Base-by-base conservation (phyloP, 2,329 filamentous ascomycete species). In the Nemania abortiva region DNA sequence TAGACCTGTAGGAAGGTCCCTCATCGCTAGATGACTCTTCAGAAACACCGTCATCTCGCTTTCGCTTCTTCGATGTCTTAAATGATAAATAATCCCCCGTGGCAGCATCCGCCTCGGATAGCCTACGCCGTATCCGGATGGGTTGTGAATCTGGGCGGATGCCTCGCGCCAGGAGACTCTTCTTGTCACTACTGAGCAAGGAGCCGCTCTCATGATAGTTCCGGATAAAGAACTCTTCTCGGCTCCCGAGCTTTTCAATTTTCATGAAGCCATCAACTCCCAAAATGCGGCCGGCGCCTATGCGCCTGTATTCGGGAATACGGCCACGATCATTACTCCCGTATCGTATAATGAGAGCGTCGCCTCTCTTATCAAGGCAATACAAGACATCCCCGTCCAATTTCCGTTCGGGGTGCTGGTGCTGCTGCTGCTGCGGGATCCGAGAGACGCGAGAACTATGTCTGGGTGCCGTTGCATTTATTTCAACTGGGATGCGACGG, bases 311-410 rank as follows among this genome's bases (percentile, higher is more conserved):
- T 2, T 81, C 75, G 0, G 94, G 94, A 11, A 97, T 82, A 63
- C 86, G 87, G 72, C 92, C 92, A 42, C 88, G 88, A 77, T 97
- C 90, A 47, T 92, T 85, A 31, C 88, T 87, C 1, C 92, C 93
- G 78, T 95, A 98, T 29, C 87, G 86, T 53, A 91, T 79, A 72
- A 96, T 94, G 56, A 94, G 86, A 4, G 86, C 83, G 75, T 98
- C 95, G 0, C 95, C 95, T 75, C 89, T 90, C 50, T 84, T 88
- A 79, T 98, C 95, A 60, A 92, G 75, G 53, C 88, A 74, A 77
- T 88, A 95, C 3, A 86, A 77, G 47, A 75, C 77, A 69, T 74
- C 59, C 5, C 20, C 66, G 49, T 63, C 69, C 27, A 65, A 58
- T 29, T 57, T 65, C 59, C 45, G 63, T 2, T 59, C 59, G 65